These are phyloP conservation scores for Leucocoprinus birnbaumii DNA, from an alignment of 768 basidiomycete genomes.

Conservation along the genomic window DNA sequence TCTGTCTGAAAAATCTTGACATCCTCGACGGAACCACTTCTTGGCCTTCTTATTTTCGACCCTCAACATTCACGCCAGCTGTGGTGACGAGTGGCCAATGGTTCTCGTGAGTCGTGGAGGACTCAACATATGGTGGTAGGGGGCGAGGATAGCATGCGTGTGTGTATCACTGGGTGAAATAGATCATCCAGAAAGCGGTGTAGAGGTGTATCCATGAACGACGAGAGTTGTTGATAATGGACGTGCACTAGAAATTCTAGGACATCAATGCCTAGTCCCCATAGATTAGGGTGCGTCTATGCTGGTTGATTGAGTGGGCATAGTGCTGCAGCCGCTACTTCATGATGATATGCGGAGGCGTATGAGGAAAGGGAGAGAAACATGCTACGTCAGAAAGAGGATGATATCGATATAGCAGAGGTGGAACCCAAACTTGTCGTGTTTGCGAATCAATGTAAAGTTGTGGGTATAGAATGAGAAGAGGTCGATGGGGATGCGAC, in stretches of 20 bases:
- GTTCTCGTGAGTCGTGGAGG: not conserved
- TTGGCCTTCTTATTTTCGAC: slow-evolving; percentile 1
- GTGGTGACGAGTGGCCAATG: not conserved
- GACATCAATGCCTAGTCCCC: slow-evolving; percentile 8
- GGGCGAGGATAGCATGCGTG: not conserved
- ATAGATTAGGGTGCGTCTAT: slow-evolving; percentile 5
- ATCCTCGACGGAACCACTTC: not conserved
- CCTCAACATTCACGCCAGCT: not conserved
- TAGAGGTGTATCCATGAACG: not conserved
- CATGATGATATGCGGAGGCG: not conserved
- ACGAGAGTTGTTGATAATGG: not conserved
- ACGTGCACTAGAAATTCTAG: slow-evolving; percentile 52
- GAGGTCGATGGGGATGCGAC: not conserved
- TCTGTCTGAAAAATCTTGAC: slow-evolving; percentile 6
- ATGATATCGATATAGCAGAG: slow-evolving; percentile 18
- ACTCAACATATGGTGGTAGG: not conserved
- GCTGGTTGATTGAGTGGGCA: not conserved
- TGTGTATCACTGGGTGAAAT: not conserved
- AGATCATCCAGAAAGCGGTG: slow-evolving; percentile 37
- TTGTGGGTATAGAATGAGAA: slow-evolving; percentile 10
- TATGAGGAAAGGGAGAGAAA: not conserved
- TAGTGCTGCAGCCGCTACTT: not conserved
- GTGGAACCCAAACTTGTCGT: slow-evolving; percentile 49
- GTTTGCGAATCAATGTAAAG: slow-evolving; percentile 31
- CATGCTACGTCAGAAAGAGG: not conserved